A percentile compares a stretch with the other conserved stretches of the same genome.
phyloP scores from a whole-genome alignment of 192 early-diverging fungal genomes.

The Oehlia diaphana region DNA sequence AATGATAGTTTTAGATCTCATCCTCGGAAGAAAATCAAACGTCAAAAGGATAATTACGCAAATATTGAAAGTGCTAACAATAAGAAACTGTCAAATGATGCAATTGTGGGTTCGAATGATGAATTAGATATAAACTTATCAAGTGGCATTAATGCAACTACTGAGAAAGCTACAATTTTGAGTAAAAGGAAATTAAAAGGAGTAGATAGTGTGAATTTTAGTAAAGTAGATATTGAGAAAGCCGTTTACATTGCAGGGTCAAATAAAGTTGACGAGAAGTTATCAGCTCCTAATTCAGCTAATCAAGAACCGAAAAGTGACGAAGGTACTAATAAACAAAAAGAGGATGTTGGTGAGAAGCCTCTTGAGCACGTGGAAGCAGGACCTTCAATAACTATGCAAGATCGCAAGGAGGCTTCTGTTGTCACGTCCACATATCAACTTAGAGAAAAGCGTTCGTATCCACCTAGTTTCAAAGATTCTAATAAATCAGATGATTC shows the following conservation, averaged over 20 bases:
- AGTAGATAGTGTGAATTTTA: neutral
- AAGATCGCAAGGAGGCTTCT: neutral
- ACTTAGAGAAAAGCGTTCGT: slow-evolving; percentile 3
- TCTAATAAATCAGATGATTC: neutral
- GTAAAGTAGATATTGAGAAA: neutral
- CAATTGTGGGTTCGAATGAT: neutral
- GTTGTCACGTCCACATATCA: neutral
- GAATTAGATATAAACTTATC: neutral
- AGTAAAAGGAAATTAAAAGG: neutral
- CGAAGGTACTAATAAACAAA: neutral
- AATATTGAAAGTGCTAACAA: neutral
- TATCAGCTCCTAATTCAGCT: neutral
- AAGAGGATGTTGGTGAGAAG: neutral
- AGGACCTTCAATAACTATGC: neutral
- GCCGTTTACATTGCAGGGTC: too few species aligned
- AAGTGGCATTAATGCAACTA: neutral
- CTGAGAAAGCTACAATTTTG: neutral
- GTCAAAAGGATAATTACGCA: neutral
- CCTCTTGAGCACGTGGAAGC: neutral
- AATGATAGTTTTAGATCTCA: neutral
- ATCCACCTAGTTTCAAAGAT: neutral
- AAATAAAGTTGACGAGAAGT: neutral
- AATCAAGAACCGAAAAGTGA: neutral
- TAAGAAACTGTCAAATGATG: neutral
- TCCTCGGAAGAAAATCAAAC: neutral